These are phyloP conservation scores for Kodamaea fukazawae DNA, from an alignment of 805 yeast species.

Conservation along the genomic window DNA sequence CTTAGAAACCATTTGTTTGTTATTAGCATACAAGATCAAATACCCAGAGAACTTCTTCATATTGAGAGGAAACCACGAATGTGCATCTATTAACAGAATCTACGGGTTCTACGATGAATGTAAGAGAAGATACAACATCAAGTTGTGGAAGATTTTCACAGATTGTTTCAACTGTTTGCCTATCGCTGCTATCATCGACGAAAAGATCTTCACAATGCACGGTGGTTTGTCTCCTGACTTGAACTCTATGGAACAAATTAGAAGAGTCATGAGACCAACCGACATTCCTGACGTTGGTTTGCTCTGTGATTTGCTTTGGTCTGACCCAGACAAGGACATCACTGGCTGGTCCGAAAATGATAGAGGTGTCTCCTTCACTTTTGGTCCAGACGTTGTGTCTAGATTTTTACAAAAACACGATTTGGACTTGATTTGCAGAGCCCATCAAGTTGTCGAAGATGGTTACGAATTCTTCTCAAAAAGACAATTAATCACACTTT, in stretches of 20 bases:
- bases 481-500: constrained; percentile 92
- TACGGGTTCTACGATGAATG: constrained; percentile 99
- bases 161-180: constrained; percentile 98
- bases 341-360: constrained; percentile 99
- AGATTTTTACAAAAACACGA: constrained; percentile 95
- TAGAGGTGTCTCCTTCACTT: constrained; percentile 98
- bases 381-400: constrained; percentile 98
- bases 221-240: constrained; percentile 98
- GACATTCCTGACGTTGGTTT: constrained; percentile 98
- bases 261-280: constrained; percentile 98
- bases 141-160: constrained; percentile 97
- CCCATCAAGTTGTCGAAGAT: constrained; percentile 98
- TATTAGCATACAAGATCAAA: constrained; percentile 94
- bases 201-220: constrained; percentile 97
- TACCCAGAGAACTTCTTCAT: constrained; percentile 97
- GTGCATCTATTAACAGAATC: constrained; percentile 96
- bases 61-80: constrained; percentile 96
- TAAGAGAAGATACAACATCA: constrained; percentile 95
- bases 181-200: constrained; percentile 97
- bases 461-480: constrained; percentile 97
- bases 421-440: constrained; percentile 96
- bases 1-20: constrained; percentile 88
- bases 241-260: constrained; percentile 96
- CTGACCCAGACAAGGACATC: constrained; percentile 97
- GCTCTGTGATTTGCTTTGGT: constrained; percentile 94